These are phyloP conservation scores for Globisporangium cederbergense DNA, from an alignment of 352 stramenopile species.

Conservation along the genomic window DNA sequence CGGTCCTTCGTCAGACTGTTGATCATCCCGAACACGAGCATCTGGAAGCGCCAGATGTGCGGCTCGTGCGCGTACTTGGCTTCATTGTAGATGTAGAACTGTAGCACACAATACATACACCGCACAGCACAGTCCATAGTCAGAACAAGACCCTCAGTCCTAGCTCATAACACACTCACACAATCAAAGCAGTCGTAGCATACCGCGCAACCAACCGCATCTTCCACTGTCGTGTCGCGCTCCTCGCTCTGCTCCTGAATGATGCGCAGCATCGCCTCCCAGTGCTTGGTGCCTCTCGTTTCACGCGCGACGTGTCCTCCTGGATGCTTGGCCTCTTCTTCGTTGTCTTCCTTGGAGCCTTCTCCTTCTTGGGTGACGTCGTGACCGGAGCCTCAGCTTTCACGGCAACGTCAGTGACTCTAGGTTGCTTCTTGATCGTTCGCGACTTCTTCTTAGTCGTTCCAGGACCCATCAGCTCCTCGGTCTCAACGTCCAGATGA, in stretches of 20 bases:
- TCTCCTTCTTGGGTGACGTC: slow-evolving; percentile 17
- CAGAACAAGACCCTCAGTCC: neutral
- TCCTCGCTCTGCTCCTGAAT: slow-evolving; percentile 63
- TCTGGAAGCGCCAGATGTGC: slow-evolving; percentile 84
- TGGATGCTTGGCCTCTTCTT: slow-evolving; percentile 6
- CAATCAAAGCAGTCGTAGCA: too few species aligned
- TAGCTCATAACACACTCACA: too few species aligned
- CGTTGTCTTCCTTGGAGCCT: slow-evolving; percentile 13
- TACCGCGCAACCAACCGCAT: slow-evolving; percentile 4
- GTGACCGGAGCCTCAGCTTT: neutral
- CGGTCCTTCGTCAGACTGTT: slow-evolving; percentile 96
- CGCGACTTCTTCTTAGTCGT: too few species aligned
- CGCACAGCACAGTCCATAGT: neutral
- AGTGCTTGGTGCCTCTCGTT: slow-evolving; percentile 25
- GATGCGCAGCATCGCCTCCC: slow-evolving; percentile 48
- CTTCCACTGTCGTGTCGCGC: slow-evolving; percentile 59
- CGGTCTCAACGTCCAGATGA: too few species aligned
- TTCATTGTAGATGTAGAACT: slow-evolving; percentile 32
- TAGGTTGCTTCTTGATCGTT: neutral
- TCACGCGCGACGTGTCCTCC: neutral
- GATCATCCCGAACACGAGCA: slow-evolving; percentile 94
- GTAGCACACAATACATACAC: neutral
- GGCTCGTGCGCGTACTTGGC: slow-evolving; percentile 21
- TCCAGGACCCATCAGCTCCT: too few species aligned
- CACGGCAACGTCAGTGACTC: neutral